Evolutionary conservation across 352 stramenopile species (phyloP), one percentile per base, ranked within the genome.

Genomic region (Globisporangium sylvaticum): DNA sequence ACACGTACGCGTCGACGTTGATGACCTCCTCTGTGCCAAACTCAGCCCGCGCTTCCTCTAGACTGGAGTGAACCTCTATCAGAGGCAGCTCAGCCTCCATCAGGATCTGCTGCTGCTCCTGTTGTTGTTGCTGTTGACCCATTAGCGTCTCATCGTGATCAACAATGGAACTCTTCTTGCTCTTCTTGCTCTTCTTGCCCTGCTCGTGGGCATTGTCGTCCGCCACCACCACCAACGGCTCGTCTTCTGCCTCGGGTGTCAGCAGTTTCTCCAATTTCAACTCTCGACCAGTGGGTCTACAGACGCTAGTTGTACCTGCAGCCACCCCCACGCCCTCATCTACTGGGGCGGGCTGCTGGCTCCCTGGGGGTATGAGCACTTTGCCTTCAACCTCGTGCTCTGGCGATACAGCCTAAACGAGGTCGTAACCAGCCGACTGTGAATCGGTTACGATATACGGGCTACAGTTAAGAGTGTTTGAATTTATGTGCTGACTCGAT

Each of bases 21-120:
- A 67, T 44, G 20, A 67, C 52, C 22, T 67, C 62, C 39, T 67
- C 62, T 12, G 62, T 67, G n/a, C 52, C 62, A 15, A 54, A 53
- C 32, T 62, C 62, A 10, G 62, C 52, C 14, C 34, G 37, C 34
- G 62, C 52, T 61, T 62, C 50, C 50, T 56, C 50, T 0, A 56
- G 24, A 56, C 22, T 32, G 50, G 50, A 56, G 50, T 20, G 22
- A 31, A 56, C 22, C 24, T 31, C n/a, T 4, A 32, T 4, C 15
- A 18, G 14, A 6, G 14, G 14, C 15, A 1, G 14, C 4, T 7
- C 39, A 5, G 50, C 27, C 50, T 32, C 50, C 27, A 8, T 15
- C 48, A 55, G 1, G 48, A 9, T 55, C 24, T 15, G 20, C 22
- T 55, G 8, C 22, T 55, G 46, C 7, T n/a, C n/a, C n/a, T 22